Conservation (phyloP, 768 basidiomycete species). For the Hortiboletus flavorubellus region DNA sequence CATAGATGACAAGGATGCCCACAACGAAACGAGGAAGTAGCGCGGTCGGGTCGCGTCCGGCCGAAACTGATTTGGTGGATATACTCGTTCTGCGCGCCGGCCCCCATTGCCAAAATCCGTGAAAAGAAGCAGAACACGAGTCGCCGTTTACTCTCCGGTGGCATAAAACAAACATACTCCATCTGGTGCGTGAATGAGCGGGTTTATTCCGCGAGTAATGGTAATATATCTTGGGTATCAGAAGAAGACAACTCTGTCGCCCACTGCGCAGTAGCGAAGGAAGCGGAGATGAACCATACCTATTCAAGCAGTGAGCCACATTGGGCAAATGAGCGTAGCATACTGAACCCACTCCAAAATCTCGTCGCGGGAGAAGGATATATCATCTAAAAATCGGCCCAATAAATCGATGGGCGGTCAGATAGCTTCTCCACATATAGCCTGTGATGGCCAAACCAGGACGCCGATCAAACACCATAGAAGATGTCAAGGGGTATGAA, state of each 20-base stretch:
- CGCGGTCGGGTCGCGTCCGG: constrained; percentile 80
- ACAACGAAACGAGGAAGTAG: constrained; percentile 75
- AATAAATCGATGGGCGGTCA: constrained; percentile 79
- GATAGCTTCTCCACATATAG: constrained; percentile 73
- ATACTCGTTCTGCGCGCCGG: constrained; percentile 58
- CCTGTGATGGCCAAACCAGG: constrained; percentile 72
- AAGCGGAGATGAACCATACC: constrained; percentile 77
- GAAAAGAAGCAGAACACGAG: constrained; percentile 2
- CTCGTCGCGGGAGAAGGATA: constrained; percentile 59
- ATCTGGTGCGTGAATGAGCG: constrained; percentile 14
- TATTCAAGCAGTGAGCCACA: constrained; percentile 23
- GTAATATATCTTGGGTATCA: constrained; percentile 3
- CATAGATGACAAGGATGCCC: constrained; percentile 20
- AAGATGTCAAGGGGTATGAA: constrained; percentile 70
- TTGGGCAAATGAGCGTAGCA: background rate
- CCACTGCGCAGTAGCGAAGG: constrained; percentile 77
- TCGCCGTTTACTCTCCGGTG: constrained; percentile 14
- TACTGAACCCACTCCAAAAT: constrained; percentile 47
- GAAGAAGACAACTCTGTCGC: background rate
- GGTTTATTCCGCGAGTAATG: constrained; percentile 7
- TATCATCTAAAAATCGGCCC: constrained; percentile 61
- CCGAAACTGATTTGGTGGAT: constrained; percentile 78
- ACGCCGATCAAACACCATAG: constrained; percentile 78
- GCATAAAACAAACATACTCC: constrained; percentile 20
- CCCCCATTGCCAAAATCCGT: constrained; percentile 8